These are phyloP conservation scores for Neckera pumila DNA, from an alignment of 225 moss, liverwort and hornwort species.

Conservation along the genomic window DNA sequence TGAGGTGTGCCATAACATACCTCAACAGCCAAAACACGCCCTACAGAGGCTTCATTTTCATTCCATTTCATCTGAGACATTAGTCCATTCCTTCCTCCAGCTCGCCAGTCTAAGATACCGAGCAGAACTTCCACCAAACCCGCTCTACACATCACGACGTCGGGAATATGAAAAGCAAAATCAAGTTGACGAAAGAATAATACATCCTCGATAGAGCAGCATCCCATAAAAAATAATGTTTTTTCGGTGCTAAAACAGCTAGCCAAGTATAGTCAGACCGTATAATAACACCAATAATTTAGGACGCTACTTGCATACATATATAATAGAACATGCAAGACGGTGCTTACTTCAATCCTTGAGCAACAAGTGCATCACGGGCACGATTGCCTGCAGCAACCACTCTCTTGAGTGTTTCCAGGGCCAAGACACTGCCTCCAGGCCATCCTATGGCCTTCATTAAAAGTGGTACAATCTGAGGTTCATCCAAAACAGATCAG, in stretches of 20 bases:
- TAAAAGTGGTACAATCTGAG: slow-evolving; percentile 79
- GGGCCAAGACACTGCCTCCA: slow-evolving; percentile 85
- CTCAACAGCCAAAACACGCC: slow-evolving; percentile 90
- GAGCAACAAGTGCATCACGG: slow-evolving; percentile 88
- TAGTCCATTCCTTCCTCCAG: slow-evolving; percentile 82
- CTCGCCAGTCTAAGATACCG: slow-evolving; percentile 90
- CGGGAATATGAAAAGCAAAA: background rate
- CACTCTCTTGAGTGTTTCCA: slow-evolving; percentile 85
- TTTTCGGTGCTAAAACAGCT: background rate
- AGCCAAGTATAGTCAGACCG: background rate
- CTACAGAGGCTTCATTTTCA: slow-evolving; percentile 88
- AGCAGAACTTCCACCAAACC: slow-evolving; percentile 82
- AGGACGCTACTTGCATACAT: background rate
- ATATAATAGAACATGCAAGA: background rate
- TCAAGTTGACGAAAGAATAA: background rate
- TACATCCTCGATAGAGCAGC: background rate
- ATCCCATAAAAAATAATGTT: background rate
- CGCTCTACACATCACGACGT: slow-evolving; percentile 37
- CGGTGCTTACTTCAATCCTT: slow-evolving; percentile 75
- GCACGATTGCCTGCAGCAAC: slow-evolving; percentile 93
- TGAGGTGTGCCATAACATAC: slow-evolving; percentile 7
- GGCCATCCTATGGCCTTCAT: slow-evolving; percentile 99
- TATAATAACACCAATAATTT: background rate
- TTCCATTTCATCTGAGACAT: slow-evolving; percentile 97
- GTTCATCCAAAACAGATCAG: background rate